Evolutionary conservation across 2,329 filamentous ascomycete species (phyloP).

Genomic region (Juglanconis oblonga): DNA sequence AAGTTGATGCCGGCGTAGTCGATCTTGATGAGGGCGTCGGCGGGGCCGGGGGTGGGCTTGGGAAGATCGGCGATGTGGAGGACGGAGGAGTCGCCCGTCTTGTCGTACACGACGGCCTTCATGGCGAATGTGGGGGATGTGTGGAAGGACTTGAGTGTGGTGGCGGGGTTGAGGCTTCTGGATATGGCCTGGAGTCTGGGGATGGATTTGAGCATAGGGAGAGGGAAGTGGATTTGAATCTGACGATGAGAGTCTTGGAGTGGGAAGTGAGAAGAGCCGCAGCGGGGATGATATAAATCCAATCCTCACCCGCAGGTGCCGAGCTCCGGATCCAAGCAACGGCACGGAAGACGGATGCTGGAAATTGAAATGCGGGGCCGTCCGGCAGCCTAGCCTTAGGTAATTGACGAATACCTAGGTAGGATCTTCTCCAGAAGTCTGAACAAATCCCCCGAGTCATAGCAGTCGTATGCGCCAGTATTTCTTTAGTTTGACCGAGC

Average conservation of each 20-base stretch:
- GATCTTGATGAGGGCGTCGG: constrained; percentile 16
- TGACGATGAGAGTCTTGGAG: not conserved
- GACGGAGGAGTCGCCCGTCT: constrained; percentile 18
- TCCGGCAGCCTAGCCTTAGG: not conserved
- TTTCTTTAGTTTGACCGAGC: too few species aligned
- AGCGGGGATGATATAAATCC: not conserved
- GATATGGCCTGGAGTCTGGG: constrained; percentile 14
- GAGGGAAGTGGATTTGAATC: not conserved
- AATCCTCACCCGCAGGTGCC: not conserved
- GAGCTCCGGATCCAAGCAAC: not conserved
- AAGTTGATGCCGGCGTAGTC: constrained; percentile 19
- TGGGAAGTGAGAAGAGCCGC: not conserved
- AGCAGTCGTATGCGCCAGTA: too few species aligned
- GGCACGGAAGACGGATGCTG: not conserved
- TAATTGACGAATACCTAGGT: too few species aligned
- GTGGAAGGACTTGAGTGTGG: not conserved
- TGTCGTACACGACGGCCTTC: constrained; percentile 17
- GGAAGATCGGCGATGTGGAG: constrained; percentile 16
- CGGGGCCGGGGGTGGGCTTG: constrained; percentile 12
- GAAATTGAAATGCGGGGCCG: not conserved
- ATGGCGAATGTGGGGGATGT: constrained; percentile 1
- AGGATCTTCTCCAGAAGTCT: too few species aligned
- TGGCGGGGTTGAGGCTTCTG: constrained; percentile 11
- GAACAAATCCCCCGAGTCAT: too few species aligned
- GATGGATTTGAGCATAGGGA: constrained; percentile 6